phyloP scores from a whole-genome alignment of 345 rosid genomes.

The Crucihimalaya himalaica region DNA sequence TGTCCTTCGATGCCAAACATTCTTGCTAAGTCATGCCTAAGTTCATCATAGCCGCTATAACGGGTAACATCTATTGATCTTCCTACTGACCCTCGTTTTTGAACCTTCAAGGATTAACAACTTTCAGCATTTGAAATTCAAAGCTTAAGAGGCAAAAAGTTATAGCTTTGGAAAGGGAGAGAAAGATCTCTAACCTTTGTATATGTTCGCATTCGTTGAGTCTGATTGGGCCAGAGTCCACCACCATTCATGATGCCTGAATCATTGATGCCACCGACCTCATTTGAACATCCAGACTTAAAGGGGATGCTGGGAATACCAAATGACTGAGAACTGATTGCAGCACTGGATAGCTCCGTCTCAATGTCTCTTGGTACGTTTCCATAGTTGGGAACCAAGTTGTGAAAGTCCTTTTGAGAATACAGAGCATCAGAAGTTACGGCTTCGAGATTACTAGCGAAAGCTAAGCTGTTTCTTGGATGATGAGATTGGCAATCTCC shows the following conservation, averaged over 20 bases:
- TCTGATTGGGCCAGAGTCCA: constrained; percentile 82
- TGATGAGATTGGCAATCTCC: constrained; percentile 75
- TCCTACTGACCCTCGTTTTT: constrained; percentile 96
- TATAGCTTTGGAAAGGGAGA: background rate
- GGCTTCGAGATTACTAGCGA: constrained; percentile 57
- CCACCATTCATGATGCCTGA: constrained; percentile 66
- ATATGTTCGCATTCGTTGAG: constrained; percentile 88
- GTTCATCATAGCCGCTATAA: constrained; percentile 76
- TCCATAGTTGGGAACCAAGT: constrained; percentile 73
- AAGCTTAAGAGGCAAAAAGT: background rate
- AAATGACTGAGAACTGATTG: constrained; percentile 85
- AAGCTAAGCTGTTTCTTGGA: constrained; percentile 61
- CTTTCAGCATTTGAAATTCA: background rate
- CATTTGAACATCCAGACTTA: constrained; percentile 73
- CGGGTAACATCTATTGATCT: constrained; percentile 95
- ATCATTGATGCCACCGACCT: constrained; percentile 63
- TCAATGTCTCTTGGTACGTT: constrained; percentile 73
- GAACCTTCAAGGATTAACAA: constrained; percentile 59
- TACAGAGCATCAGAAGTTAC: constrained; percentile 70
- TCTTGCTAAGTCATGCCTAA: constrained; percentile 82
- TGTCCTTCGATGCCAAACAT: constrained; percentile 98
- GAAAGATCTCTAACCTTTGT: constrained; percentile 66
- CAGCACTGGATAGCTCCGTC: constrained; percentile 88
- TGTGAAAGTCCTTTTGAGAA: constrained; percentile 86
- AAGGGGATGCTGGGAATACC: constrained; percentile 81